Evolutionary conservation across 2,329 filamentous ascomycete species (phyloP).

Genomic region (Pseudohalonectria lignicola): DNA sequence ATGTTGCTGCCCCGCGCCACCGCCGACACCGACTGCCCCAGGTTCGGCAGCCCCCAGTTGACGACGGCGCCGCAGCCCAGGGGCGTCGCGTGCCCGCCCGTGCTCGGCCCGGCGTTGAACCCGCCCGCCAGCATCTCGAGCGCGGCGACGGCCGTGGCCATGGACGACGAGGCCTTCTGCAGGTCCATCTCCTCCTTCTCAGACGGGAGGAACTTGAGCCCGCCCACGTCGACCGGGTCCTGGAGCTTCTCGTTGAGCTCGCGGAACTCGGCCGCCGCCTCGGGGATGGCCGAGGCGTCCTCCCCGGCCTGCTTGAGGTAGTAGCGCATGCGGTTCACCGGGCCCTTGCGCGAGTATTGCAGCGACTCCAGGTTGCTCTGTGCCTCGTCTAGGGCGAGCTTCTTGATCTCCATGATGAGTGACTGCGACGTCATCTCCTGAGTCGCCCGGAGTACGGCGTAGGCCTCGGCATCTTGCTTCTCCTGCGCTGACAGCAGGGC

Average conservation of each 20-base stretch:
- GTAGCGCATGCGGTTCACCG: not conserved
- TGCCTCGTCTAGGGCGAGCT: conserved; percentile 1
- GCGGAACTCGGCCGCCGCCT: not conserved
- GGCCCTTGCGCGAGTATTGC: not conserved
- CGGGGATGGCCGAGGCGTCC: not conserved
- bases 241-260: not conserved
- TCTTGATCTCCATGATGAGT: conserved; percentile 7
- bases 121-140: not conserved
- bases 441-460: conserved; percentile 6
- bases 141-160: not conserved
- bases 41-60: not conserved
- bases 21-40: not conserved
- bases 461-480: conserved; percentile 13
- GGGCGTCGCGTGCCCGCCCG: not conserved
- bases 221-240: not conserved
- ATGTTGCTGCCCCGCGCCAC: not conserved
- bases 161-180: not conserved
- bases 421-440: conserved; percentile 8
- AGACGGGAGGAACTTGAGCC: not conserved
- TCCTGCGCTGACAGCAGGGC: conserved; percentile 10
- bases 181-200: conserved; percentile 1
- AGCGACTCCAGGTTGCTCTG: not conserved
- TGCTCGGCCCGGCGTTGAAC: not conserved
- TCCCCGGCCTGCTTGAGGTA: conserved; percentile 1
- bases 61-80: not conserved